A percentile compares a stretch with the other conserved stretches of the same genome.
Evolutionary conservation across 768 basidiomycete genomes (phyloP).

Genomic region (Tubosaeta sp.): DNA sequence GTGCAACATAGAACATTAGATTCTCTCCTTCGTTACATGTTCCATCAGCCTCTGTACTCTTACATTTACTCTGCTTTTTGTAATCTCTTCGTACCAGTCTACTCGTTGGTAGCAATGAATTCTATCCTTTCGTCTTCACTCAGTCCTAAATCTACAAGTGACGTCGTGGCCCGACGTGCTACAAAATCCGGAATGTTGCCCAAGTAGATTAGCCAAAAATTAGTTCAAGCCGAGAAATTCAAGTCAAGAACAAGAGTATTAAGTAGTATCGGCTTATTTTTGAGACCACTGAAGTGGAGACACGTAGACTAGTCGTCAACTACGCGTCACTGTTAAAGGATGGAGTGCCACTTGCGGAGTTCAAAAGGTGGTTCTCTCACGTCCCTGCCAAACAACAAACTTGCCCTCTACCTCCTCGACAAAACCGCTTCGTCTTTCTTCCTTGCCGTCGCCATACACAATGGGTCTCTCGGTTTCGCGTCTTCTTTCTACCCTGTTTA

Average conservation of each 20-base stretch:
- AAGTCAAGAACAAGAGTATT: too few relatives aligned
- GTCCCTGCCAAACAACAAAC: conserved; percentile 29
- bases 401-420: conserved; percentile 30
- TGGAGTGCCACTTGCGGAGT: conserved; percentile 29
- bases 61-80: neutral
- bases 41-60: conserved; percentile 6
- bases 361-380: conserved; percentile 31
- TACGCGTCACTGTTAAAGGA: conserved; percentile 9
- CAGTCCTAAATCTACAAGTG: neutral
- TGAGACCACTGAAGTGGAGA: neutral
- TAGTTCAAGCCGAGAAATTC: too few relatives aligned
- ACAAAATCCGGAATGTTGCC: too few relatives aligned
- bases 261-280: too few relatives aligned
- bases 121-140: neutral
- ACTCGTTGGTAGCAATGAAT: conserved; percentile 10
- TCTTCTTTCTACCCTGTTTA: conserved; percentile 81
- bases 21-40: conserved; percentile 7
- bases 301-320: conserved; percentile 20
- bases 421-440: conserved; percentile 22
- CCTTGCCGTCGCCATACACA: conserved; percentile 33
- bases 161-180: neutral
- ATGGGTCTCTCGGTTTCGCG: conserved; percentile 81
- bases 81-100: neutral
- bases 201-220: too few relatives aligned
- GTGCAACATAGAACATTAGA: conserved; percentile 16